Conservation (phyloP, 495 filamentous ascomycete species). For the Trichoderma erinaceum region DNA sequence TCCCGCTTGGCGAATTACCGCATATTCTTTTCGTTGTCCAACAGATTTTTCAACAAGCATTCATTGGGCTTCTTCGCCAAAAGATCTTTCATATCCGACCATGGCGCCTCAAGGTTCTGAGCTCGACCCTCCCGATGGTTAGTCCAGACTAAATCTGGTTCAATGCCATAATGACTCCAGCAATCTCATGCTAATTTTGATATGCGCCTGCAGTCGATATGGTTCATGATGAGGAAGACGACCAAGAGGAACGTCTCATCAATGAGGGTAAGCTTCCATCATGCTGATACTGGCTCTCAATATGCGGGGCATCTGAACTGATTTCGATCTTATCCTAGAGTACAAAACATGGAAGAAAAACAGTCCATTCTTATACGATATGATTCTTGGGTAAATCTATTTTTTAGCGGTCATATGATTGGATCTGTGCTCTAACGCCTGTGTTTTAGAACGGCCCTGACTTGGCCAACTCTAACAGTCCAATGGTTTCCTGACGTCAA, state of each 20-base stretch:
- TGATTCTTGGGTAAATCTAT: conserved; percentile 64
- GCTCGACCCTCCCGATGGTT: conserved; percentile 11
- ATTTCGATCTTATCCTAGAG: conserved; percentile 46
- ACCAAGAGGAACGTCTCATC: conserved; percentile 71
- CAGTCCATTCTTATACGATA: conserved; percentile 93
- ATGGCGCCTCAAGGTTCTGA: conserved; percentile 13
- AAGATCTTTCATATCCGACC: neutral
- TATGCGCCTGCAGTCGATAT: conserved; percentile 36
- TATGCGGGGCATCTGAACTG: conserved; percentile 16
- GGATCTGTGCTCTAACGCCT: neutral
- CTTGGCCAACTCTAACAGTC: conserved; percentile 96
- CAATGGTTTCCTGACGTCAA: conserved; percentile 98
- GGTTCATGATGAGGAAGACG: conserved; percentile 65
- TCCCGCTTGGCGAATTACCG: neutral
- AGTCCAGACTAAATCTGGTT: neutral
- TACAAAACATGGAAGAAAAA: conserved; percentile 99
- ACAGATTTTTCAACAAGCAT: neutral
- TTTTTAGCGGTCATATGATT: neutral
- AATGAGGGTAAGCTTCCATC: conserved; percentile 66
- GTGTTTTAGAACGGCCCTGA: conserved; percentile 67
- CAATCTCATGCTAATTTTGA: neutral
- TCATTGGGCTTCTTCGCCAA: neutral
- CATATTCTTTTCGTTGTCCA: neutral
- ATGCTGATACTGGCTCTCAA: neutral
- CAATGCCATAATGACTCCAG: neutral